Conservation (phyloP, 73 alveolate genomes). For the Symbiodinium pilosum region DNA sequence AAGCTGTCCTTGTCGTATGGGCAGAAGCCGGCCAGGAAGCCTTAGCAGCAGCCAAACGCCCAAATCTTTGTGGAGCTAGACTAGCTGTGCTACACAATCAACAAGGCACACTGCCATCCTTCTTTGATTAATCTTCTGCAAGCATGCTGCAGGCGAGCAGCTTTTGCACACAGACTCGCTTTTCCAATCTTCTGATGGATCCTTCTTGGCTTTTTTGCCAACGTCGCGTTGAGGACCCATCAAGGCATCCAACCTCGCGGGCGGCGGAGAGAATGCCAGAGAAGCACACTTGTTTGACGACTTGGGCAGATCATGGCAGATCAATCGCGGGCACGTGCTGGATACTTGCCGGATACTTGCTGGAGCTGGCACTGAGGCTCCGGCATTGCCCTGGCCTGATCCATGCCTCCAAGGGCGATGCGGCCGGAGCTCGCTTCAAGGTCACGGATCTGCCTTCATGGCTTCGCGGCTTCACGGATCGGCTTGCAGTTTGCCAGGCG, state of each 20-base stretch:
- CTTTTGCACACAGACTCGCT: conserved; percentile 46
- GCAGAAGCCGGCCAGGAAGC: no score
- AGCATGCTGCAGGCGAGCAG: not conserved
- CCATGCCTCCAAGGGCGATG: conserved; percentile 26
- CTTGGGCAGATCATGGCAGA: not conserved
- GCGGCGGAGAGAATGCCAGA: not conserved
- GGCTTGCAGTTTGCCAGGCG: no score
- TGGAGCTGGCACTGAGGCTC: not conserved
- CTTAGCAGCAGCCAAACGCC: no score
- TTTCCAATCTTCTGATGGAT: conserved; percentile 60
- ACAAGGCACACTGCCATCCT: no score
- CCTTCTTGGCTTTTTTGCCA: conserved; percentile 17
- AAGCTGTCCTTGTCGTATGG: no score
- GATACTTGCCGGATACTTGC: not conserved
- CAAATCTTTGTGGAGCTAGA: no score
- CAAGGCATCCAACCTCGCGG: conserved; percentile 40
- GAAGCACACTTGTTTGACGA: not conserved
- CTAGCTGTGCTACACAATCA: no score
- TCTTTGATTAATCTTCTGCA: no score
- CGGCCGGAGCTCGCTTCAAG: no score
- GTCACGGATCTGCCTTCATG: no score
- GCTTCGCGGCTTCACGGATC: no score
- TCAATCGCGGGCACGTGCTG: not conserved
- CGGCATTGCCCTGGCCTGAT: conserved; percentile 54
- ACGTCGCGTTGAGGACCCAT: conserved; percentile 73